Conservation (phyloP, 306 rosid species). For the Alnus glutinosa region DNA sequence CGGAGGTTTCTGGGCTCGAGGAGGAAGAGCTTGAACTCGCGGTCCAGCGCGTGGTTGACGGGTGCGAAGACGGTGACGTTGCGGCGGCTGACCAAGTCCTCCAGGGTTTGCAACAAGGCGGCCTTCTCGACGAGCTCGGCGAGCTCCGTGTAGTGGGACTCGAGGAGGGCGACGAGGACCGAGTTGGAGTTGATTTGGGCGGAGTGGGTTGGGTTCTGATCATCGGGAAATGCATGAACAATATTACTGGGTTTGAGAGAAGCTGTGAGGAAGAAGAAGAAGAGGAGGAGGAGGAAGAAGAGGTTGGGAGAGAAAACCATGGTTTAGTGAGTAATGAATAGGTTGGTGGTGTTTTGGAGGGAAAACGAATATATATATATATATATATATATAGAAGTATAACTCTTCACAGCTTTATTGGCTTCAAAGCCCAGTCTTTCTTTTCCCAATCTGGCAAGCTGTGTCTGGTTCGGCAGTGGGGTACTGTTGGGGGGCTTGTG, state of each 20-base stretch:
- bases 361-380: background rate
- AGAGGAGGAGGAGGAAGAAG: background rate
- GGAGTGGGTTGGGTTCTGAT: background rate
- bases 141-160: constrained; percentile 36
- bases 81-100: constrained; percentile 26
- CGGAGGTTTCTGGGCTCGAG: constrained; percentile 32
- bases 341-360: background rate
- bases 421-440: background rate
- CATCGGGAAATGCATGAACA: background rate
- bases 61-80: constrained; percentile 36
- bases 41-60: constrained; percentile 33
- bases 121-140: constrained; percentile 36
- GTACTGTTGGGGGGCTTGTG: background rate
- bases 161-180: constrained; percentile 34
- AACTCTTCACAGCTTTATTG: background rate
- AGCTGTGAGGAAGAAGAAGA: background rate
- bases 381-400: too few species aligned
- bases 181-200: constrained; percentile 37
- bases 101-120: constrained; percentile 24
- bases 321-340: too few species aligned
- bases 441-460: background rate
- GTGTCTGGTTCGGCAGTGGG: background rate
- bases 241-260: background rate
- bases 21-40: constrained; percentile 32
- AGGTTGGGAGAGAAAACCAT: background rate